These are phyloP conservation scores for Gonapodya prolifera DNA, from an alignment of 192 early-diverging fungal genomes.

Conservation along the genomic window DNA sequence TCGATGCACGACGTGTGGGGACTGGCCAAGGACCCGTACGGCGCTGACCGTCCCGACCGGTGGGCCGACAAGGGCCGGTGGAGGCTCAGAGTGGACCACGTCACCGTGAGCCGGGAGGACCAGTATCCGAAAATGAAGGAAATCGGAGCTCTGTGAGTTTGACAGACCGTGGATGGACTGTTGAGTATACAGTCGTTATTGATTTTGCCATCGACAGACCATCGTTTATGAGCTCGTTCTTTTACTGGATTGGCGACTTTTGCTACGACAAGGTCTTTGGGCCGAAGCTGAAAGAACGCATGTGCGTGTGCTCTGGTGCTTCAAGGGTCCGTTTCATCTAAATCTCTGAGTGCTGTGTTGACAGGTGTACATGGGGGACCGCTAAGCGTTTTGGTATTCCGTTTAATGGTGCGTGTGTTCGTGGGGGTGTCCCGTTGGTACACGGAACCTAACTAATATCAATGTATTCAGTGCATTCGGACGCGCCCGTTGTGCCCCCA, in stretches of 20 bases:
- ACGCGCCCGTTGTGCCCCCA: background rate
- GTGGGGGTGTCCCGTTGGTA: too few relatives aligned
- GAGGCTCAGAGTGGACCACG: conserved; percentile 2
- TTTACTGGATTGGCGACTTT: conserved; percentile 1
- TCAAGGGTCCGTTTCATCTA: background rate
- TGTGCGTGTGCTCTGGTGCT: background rate
- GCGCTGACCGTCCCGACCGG: background rate
- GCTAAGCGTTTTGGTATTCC: background rate
- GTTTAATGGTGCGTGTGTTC: background rate
- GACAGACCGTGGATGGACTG: background rate
- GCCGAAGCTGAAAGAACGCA: background rate
- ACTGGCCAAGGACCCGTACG: background rate
- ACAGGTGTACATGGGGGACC: background rate
- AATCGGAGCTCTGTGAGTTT: background rate
- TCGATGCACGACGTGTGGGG: background rate
- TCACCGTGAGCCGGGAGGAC: background rate
- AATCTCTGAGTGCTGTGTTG: background rate
- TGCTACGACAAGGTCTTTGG: conserved; percentile 2
- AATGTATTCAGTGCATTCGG: background rate
- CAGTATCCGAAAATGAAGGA: conserved; percentile 5
- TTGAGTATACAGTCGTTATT: background rate
- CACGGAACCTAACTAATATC: too few relatives aligned
- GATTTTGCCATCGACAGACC: background rate
- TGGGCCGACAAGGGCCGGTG: background rate
- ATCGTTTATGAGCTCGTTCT: background rate